Conservation (phyloP, 345 rosid species). For the Viola odorata region DNA sequence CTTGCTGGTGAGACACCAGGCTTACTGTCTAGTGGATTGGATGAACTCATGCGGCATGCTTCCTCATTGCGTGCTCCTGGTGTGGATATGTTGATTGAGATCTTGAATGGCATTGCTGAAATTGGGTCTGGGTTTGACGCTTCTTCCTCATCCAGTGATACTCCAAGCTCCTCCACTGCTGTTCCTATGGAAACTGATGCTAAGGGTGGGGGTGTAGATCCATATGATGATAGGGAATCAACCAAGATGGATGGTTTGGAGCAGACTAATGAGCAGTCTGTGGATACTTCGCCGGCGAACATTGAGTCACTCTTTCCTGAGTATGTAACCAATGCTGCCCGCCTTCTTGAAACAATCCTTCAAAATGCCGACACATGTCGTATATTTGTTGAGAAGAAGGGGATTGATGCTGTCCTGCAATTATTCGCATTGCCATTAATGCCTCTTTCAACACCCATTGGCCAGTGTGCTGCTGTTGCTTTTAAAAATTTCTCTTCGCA, state of each 20-base stretch:
- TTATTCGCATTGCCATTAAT: conserved; percentile 68
- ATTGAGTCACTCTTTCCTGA: conserved; percentile 75
- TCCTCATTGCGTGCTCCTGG: conserved; percentile 79
- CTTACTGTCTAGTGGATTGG: conserved; percentile 81
- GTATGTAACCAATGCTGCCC: conserved; percentile 71
- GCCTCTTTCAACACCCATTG: conserved; percentile 74
- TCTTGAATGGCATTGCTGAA: conserved; percentile 48
- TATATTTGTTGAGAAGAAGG: conserved; percentile 89
- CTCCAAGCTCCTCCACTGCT: conserved; percentile 34
- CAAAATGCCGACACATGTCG: conserved; percentile 94
- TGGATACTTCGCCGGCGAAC: conserved; percentile 47
- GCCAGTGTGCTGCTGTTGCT: conserved; percentile 77
- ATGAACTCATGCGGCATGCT: conserved; percentile 92
- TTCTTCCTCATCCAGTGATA: conserved; percentile 39
- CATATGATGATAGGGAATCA: conserved; percentile 36
- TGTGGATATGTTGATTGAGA: conserved; percentile 89
- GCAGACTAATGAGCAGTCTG: conserved; percentile 42
- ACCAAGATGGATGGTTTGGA: conserved; percentile 45
- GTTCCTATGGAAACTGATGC: conserved; percentile 91
- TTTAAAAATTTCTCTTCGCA: conserved; percentile 93
- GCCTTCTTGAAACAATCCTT: conserved; percentile 88
- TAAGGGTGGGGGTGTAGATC: conserved; percentile 43
- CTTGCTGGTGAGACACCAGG: conserved; percentile 79
- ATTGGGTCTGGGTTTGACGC: conserved; percentile 67
- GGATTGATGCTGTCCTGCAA: conserved; percentile 76